Evolutionary conservation across 2,329 filamentous ascomycete genomes (phyloP), one percentile per base, ranked within the genome.

Genomic region (Fusarium chlamydosporum): DNA sequence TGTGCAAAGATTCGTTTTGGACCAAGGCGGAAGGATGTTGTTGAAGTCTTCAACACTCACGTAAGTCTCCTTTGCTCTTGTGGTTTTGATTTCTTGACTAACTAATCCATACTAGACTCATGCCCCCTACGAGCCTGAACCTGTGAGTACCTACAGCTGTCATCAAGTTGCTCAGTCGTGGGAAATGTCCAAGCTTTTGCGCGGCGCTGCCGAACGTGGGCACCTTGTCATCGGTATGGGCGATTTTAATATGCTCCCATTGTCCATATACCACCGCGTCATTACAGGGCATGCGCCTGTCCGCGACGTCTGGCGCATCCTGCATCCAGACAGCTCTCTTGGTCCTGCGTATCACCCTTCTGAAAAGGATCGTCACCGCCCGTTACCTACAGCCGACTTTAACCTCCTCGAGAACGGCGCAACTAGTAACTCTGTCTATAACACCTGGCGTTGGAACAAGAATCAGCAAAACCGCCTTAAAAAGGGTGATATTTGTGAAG

Each of bases 201-300:
- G 92, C 48, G 91, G 88, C 60, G 94, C 95, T 43, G 87, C 90
- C 2, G 91, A 94, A 71, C 85, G 91, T 15, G 93, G 94, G 8
- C 92, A 95, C 77, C 84, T 98, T 31, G 94, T 94, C 52, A 83
- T 98, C 42, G 94, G 90, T 7, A 82, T 97, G 55, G 96, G 96
- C 27, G 96, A 98, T 82, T 97, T 98, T 82, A 98, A 98, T 81
- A 97, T 97, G 91, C 83, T 93, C n/a, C 96, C 96, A 1, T 80
- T 91, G 40, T 96, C 93, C 27, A 88, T 97, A 65, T 91, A 92
- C 33, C 93, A 98, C 81, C 88, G 89, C 55, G 85, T 98, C 68
- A 90, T 99, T 71, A 92, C 91, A 59, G 88, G 89, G 5, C 90
- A 94, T 75, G 89, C 91, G 11, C 90, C 91, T 15, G 90, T 97